Conservation (phyloP, 106 monocot genomes). For the Dendrobium huoshanense region DNA sequence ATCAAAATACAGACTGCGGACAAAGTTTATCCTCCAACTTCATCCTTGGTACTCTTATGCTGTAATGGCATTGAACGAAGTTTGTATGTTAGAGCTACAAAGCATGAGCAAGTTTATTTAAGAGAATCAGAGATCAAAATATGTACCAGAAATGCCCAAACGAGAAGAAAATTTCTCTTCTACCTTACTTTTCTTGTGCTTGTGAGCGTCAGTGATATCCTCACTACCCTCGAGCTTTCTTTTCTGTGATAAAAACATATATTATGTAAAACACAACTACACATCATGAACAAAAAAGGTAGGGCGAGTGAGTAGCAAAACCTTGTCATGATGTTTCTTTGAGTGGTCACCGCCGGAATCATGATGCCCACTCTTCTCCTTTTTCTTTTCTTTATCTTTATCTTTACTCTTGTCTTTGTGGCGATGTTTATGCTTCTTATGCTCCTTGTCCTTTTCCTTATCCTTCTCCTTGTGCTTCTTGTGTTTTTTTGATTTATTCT, state of each 20-base stretch:
- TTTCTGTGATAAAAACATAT: slow-evolving; percentile 30
- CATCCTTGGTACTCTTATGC: slow-evolving; percentile 57
- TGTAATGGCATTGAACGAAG: slow-evolving; percentile 15
- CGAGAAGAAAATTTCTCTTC: background rate
- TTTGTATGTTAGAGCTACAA: slow-evolving; percentile 3
- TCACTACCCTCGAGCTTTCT: slow-evolving; percentile 57
- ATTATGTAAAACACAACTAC: background rate
- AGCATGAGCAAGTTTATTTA: background rate
- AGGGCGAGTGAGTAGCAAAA: background rate
- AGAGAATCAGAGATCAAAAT: background rate
- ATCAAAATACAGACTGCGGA: slow-evolving; percentile 5
- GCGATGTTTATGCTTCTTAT: slow-evolving; percentile 92
- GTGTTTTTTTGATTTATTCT: slow-evolving; percentile 81
- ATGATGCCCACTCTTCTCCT: slow-evolving; percentile 70
- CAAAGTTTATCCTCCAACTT: slow-evolving; percentile 44
- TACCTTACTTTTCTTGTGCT: slow-evolving; percentile 78
- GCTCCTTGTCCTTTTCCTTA: slow-evolving; percentile 79
- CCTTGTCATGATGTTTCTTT: slow-evolving; percentile 86
- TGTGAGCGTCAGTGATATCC: slow-evolving; percentile 36
- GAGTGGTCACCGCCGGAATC: slow-evolving; percentile 58
- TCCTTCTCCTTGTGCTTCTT: slow-evolving; percentile 92
- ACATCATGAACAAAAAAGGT: background rate
- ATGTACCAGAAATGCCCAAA: background rate
- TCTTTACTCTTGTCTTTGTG: slow-evolving; percentile 86
- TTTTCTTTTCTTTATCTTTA: slow-evolving; percentile 83